phyloP scores from a whole-genome alignment of 805 yeast genomes.

The Yarrowia deformans region DNA sequence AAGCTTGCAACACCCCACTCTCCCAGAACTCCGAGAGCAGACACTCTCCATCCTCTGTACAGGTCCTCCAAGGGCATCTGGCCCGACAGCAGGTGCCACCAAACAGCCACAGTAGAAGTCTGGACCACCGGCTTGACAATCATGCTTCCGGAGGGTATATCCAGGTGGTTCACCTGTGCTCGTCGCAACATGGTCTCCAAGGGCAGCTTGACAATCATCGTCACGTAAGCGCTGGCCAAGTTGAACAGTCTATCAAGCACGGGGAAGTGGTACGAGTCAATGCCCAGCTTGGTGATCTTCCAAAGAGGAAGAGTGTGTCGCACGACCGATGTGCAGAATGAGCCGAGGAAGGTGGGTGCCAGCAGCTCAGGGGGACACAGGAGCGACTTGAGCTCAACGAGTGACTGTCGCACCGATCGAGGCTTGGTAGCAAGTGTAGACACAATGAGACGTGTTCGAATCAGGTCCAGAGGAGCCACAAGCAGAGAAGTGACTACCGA shows the following conservation, averaged over 20 bases:
- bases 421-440: conserved; percentile 60
- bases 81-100: conserved; percentile 58
- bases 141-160: conserved; percentile 48
- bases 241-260: conserved; percentile 63
- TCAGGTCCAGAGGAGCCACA: conserved; percentile 80
- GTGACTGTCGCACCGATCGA: conserved; percentile 75
- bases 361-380: conserved; percentile 67
- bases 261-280: conserved; percentile 73
- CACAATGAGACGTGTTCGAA: conserved; percentile 77
- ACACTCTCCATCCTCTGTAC: conserved; percentile 93
- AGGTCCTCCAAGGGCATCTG: conserved; percentile 56
- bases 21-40: conserved; percentile 77
- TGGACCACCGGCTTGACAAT: conserved; percentile 67
- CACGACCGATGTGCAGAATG: conserved; percentile 66
- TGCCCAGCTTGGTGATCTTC: conserved; percentile 63
- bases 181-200: conserved; percentile 85
- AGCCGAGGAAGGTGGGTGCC: conserved; percentile 71
- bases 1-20: conserved; percentile 66
- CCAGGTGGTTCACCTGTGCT: conserved; percentile 74
- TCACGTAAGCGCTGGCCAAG: conserved; percentile 67
- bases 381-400: conserved; percentile 59
- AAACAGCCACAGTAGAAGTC: conserved; percentile 61
- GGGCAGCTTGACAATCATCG: conserved; percentile 80
- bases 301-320: conserved; percentile 71
- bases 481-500: conserved; percentile 74